phyloP scores from a whole-genome alignment of 2,329 filamentous ascomycete species.

The Colletotrichum euphorbiae region DNA sequence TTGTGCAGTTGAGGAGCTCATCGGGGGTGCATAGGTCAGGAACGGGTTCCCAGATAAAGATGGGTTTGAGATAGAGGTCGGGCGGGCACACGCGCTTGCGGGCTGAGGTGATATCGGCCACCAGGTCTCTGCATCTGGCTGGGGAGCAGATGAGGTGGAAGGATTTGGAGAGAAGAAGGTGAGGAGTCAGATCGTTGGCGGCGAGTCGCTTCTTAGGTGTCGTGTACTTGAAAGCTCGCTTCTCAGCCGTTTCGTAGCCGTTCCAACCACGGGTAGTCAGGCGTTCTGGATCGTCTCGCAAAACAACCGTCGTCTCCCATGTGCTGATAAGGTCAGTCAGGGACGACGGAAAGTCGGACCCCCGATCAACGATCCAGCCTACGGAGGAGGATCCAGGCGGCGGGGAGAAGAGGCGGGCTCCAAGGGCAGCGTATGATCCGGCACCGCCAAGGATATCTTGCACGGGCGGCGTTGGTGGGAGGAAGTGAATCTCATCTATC shows the following conservation, averaged over 20 bases:
- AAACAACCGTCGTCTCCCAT: constrained; percentile 81
- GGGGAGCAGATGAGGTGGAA: constrained; percentile 93
- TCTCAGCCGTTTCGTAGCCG: constrained; percentile 78
- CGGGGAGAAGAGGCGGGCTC: constrained; percentile 88
- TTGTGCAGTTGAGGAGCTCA: constrained; percentile 73
- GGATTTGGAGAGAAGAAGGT: constrained; percentile 76
- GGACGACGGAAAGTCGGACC: constrained; percentile 82
- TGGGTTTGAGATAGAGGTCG: constrained; percentile 64
- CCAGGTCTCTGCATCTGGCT: constrained; percentile 78
- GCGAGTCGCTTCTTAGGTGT: constrained; percentile 88
- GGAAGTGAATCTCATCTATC: constrained; percentile 94
- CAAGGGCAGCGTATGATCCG: constrained; percentile 86
- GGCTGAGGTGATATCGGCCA: constrained; percentile 74
- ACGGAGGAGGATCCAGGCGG: constrained; percentile 73
- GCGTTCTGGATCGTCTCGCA: constrained; percentile 74
- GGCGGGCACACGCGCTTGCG: constrained; percentile 55
- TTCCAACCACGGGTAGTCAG: constrained; percentile 94
- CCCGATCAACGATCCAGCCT: constrained; percentile 92
- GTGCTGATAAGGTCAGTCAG: constrained; percentile 73
- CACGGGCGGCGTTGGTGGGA: constrained; percentile 74
- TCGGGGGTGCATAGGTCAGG: constrained; percentile 86
- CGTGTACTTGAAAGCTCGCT: constrained; percentile 84
- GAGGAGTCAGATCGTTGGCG: constrained; percentile 74
- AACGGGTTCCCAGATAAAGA: constrained; percentile 96
- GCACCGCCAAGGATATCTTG: constrained; percentile 88